Evolutionary conservation across 2,329 filamentous ascomycete species (phyloP), one percentile per base, ranked within the genome.

Genomic region (Hypoxylon sp.): DNA sequence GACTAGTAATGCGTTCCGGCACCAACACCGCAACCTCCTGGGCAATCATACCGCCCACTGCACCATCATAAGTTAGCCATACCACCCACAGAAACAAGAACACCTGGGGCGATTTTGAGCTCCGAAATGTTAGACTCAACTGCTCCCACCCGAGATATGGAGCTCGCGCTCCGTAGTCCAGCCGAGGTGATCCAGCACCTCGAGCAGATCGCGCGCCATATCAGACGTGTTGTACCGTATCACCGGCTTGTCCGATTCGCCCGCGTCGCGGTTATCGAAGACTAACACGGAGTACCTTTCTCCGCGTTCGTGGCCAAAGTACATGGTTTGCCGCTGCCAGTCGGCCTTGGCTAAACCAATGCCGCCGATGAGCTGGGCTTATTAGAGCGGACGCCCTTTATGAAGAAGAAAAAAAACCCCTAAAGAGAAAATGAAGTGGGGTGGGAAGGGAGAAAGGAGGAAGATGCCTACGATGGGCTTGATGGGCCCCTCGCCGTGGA

Each of bases 221-320:
- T 67, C 65, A 34, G 87, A 90, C 2, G 93, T 96, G 23, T 91
- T 91, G 82, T 97, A 97, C 46, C 93, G 87, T 73, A 86, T 83
- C 17, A 91, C 76, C 0, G 93, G 94, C 78, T 91, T 93, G 81
- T 93, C 91, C 55, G 90, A 93, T 68, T 86, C 86, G 62, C 93
- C 94, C 74, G 96, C 91, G 70, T 93, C 94, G 72, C 94, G 89
- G 80, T 97, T 97, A 82, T 97, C 94, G 70, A 93, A 83, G 61
- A 95, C 81, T 6, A 97, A 85, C 62, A 90, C 90, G 0, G 91
- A 90, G 81, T 93, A 97, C 71, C 85, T 82, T 68, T 88, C 82
- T 50, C 83, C 85, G 66, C 88, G 84, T 60, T 88, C 84, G 80
- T 97, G 93, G 57, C 91, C 93, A 76, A 97, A 95, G 80, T 93